phyloP scores from a whole-genome alignment of 768 basidiomycete species.

The Boletus edulis region DNA sequence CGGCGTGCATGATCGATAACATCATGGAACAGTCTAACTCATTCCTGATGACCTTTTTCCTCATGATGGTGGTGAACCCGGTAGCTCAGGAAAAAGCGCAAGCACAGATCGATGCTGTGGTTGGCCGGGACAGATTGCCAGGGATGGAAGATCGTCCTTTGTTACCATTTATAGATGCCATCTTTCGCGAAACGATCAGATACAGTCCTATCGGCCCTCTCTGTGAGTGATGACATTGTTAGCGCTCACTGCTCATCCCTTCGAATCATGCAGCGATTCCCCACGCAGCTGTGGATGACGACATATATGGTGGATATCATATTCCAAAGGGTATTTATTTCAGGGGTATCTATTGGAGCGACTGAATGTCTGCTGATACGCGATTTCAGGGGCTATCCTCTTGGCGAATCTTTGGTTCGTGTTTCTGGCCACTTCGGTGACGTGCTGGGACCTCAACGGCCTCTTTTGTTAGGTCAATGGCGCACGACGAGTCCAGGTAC shows the following conservation, averaged over 20 bases:
- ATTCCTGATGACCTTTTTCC: neutral
- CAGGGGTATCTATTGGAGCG: neutral
- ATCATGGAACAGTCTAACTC: neutral
- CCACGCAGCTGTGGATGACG: neutral
- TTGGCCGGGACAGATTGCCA: neutral
- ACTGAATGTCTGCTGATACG: neutral
- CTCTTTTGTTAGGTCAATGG: too few relatives aligned
- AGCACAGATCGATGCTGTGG: neutral
- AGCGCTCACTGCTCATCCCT: neutral
- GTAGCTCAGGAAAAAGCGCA: neutral
- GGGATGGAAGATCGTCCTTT: neutral
- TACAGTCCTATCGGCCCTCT: neutral
- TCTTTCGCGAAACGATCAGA: neutral
- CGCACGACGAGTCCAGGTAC: too few relatives aligned
- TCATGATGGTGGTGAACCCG: neutral
- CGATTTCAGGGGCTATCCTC: neutral
- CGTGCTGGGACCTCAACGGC: too few relatives aligned
- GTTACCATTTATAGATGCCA: neutral
- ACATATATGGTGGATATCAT: neutral
- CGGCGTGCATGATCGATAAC: neutral
- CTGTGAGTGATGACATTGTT: neutral
- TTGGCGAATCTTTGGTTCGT: neutral
- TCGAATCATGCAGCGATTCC: neutral
- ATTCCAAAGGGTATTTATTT: neutral
- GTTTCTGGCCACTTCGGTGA: too few relatives aligned